phyloP scores from a whole-genome alignment of 495 filamentous ascomycete species.

The Aspergillus nidulans region DNA sequence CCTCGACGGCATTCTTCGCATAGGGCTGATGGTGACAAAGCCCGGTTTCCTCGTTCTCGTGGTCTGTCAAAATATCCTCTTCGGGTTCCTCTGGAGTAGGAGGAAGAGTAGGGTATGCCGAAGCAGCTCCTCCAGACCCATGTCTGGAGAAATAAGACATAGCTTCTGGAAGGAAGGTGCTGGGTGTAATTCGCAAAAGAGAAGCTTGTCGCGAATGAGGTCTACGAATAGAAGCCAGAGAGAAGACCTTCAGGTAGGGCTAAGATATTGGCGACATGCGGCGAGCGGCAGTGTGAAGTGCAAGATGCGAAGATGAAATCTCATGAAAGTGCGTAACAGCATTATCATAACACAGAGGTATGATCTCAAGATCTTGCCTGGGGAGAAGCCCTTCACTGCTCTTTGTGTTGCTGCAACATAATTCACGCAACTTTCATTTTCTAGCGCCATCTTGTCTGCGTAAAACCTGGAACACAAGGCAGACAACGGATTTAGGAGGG shows the following conservation, averaged over 20 bases:
- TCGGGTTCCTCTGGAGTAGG: not conserved
- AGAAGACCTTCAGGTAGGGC: not conserved
- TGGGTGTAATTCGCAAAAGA: not conserved
- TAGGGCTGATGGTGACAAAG: not conserved
- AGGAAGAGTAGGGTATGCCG: not conserved
- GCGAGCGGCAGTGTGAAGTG: not conserved
- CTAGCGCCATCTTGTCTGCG: not conserved
- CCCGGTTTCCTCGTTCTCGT: not conserved
- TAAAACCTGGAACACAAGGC: not conserved
- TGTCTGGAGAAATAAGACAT: not conserved
- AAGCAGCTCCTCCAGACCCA: not conserved
- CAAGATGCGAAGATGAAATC: not conserved
- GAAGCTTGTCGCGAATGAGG: not conserved
- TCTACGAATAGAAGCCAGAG: not conserved
- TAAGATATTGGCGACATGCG: not conserved
- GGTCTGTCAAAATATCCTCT: not conserved
- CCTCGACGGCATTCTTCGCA: too few relatives aligned
- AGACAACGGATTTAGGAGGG: not conserved
- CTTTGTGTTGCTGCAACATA: not conserved
- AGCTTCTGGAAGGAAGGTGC: not conserved
- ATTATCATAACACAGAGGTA: not conserved
- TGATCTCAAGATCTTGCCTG: not conserved
- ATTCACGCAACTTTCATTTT: not conserved
- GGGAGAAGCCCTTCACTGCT: not conserved
- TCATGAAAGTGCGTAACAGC: not conserved